A percentile compares a stretch with the other conserved stretches of the same genome.
Conservation (phyloP, 306 rosid species). For the Purshia tridentata region DNA sequence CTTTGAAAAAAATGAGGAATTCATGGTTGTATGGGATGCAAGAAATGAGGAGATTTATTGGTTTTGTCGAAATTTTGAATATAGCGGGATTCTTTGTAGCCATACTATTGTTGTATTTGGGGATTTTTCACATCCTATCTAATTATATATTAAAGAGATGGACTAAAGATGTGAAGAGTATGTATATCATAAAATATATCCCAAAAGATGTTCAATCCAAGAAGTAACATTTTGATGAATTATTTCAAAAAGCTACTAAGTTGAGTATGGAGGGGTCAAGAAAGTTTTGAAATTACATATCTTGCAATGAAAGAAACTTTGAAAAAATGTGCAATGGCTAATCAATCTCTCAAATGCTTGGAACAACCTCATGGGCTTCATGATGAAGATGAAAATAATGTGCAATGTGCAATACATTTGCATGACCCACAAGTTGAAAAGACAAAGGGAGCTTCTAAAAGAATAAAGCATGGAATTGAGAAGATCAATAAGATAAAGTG, state of each 20-base stretch:
- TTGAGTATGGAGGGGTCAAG: not conserved
- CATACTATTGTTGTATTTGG: not conserved
- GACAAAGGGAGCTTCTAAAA: not conserved
- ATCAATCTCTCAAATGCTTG: not conserved
- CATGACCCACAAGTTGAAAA: not conserved
- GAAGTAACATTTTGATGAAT: not conserved
- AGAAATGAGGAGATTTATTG: not conserved
- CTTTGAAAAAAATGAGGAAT: not conserved
- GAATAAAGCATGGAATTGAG: not conserved
- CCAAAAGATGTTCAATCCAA: not conserved
- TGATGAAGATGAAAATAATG: not conserved
- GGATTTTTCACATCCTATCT: not conserved
- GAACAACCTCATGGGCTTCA: not conserved
- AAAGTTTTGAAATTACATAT: conserved; percentile 2
- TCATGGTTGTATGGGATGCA: not conserved
- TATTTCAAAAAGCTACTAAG: not conserved
- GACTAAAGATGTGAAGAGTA: not conserved
- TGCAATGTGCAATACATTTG: not conserved
- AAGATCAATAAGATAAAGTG: not conserved
- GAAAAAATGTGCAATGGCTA: too few species aligned
- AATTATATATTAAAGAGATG: not conserved
- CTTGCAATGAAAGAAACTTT: not conserved
- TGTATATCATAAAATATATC: not conserved
- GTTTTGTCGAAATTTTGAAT: not conserved
- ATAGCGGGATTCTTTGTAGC: not conserved